A percentile compares a stretch with the other conserved stretches of the same genome.
These are phyloP conservation scores for Solanum tarapatanum DNA, from an alignment of 257 asterid genomes.

Conservation along the genomic window DNA sequence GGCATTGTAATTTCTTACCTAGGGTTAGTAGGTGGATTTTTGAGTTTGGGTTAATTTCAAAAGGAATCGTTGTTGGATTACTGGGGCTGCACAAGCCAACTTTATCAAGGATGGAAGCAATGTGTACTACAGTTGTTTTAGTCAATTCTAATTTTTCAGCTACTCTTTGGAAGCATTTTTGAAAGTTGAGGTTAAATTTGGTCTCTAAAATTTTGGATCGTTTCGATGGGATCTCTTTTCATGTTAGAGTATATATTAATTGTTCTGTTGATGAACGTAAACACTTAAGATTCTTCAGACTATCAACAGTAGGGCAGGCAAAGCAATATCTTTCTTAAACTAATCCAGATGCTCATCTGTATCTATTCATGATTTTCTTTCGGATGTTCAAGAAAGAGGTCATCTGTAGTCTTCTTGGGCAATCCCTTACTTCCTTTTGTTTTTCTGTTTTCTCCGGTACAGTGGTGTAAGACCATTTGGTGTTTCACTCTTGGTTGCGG, in stretches of 20 bases:
- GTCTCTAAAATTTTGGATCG: neutral
- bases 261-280: neutral
- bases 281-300: neutral
- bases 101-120: neutral
- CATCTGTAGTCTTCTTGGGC: neutral
- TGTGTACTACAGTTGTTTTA: neutral
- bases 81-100: neutral
- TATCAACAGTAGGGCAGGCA: neutral
- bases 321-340: neutral
- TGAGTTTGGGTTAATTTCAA: neutral
- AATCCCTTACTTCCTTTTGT: neutral
- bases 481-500: conserved; percentile 92
- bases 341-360: neutral
- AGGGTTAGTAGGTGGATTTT: neutral
- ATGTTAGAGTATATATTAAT: neutral
- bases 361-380: neutral
- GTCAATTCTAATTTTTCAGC: neutral
- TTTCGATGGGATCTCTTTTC: neutral
- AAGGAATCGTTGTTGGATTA: neutral
- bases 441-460: conserved; percentile 7
- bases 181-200: neutral
- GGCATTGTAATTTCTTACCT: neutral
- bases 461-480: conserved; percentile 99
- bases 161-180: neutral
- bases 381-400: neutral